These are phyloP conservation scores for Ophiostoma quercus DNA, from an alignment of 2,329 filamentous ascomycete genomes.

Conservation along the genomic window DNA sequence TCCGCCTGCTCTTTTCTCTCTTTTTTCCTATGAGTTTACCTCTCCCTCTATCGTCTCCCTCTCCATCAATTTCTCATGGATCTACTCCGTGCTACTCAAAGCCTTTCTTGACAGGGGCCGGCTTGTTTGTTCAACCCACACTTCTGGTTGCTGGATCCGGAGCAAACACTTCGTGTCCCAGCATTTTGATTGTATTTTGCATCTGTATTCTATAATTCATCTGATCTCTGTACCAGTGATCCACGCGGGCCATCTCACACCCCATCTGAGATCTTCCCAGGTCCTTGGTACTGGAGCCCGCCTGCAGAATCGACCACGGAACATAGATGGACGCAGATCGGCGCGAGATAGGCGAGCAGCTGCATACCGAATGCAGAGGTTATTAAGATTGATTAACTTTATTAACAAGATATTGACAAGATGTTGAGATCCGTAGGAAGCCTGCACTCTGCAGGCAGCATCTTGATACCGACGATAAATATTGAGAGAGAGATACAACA, in stretches of 20 bases:
- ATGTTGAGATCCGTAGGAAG: too few relatives aligned
- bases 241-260: neutral
- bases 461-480: too few relatives aligned
- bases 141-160: neutral
- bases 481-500: neutral
- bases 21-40: neutral
- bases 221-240: neutral
- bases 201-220: neutral
- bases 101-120: neutral
- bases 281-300: neutral
- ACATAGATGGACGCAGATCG: neutral
- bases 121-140: neutral
- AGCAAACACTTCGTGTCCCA: neutral
- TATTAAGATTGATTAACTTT: neutral
- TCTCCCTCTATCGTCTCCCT: neutral
- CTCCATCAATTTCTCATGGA: neutral
- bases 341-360: neutral
- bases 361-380: neutral
- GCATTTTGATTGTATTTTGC: too few relatives aligned
- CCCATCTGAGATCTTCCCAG: neutral
- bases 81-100: neutral
- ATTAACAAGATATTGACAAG: too few relatives aligned
- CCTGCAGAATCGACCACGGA: neutral
- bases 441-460: too few relatives aligned
- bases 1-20: neutral